phyloP scores from a whole-genome alignment of 2,329 filamentous ascomycete species.

The Geosmithia flava region DNA sequence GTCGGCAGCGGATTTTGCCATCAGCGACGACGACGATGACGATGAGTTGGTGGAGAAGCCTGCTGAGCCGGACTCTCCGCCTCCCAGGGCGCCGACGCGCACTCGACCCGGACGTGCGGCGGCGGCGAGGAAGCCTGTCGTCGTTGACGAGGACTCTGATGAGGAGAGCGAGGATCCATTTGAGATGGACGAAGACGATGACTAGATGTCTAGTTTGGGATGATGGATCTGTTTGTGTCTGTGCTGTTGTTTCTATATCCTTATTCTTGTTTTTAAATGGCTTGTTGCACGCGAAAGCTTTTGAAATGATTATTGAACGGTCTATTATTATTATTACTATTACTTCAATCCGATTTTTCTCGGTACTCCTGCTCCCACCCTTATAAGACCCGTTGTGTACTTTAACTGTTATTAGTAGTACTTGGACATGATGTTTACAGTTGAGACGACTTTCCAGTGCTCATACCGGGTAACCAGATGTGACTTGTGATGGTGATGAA shows the following conservation, averaged over 20 bases:
- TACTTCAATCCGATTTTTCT: too few relatives aligned
- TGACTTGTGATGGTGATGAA: not conserved
- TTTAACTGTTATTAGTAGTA: too few relatives aligned
- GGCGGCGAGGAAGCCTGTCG: slow-evolving; percentile 19
- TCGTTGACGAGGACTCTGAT: slow-evolving; percentile 24
- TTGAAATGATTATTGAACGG: not conserved
- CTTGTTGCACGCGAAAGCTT: not conserved
- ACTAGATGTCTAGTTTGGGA: slow-evolving; percentile 9
- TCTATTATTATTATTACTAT: too few relatives aligned
- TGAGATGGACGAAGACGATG: slow-evolving; percentile 22
- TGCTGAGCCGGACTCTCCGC: slow-evolving; percentile 25
- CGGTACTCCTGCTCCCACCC: too few relatives aligned
- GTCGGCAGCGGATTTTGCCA: slow-evolving; percentile 9
- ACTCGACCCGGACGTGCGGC: slow-evolving; percentile 33
- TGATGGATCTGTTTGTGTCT: not conserved
- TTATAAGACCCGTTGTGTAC: too few relatives aligned
- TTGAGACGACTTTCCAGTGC: too few relatives aligned
- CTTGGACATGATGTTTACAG: too few relatives aligned
- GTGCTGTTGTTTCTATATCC: not conserved
- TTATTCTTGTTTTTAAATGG: too few relatives aligned
- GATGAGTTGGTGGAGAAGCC: slow-evolving; percentile 15
- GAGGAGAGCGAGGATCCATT: slow-evolving; percentile 32
- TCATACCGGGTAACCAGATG: too few relatives aligned
- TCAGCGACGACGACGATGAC: slow-evolving; percentile 20
- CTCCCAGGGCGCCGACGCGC: slow-evolving; percentile 25